These are phyloP conservation scores for Nicotiana otophora DNA, from an alignment of 257 asterid genomes.

Conservation along the genomic window DNA sequence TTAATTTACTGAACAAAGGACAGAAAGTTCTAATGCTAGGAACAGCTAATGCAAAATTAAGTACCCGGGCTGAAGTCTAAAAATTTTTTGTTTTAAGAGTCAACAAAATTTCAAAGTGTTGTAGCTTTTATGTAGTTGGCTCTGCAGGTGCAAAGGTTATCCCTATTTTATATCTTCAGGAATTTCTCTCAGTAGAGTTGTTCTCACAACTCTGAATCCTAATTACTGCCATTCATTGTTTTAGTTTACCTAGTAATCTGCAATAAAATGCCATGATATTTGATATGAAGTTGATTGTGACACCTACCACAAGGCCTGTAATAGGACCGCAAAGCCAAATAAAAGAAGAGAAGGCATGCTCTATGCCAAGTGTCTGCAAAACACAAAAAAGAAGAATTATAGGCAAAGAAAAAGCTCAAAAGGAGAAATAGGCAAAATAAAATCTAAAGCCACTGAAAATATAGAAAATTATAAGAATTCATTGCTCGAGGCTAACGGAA, in stretches of 20 bases:
- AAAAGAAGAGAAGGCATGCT: constrained; percentile 92
- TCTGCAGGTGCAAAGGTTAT: neutral
- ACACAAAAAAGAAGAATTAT: constrained; percentile 17
- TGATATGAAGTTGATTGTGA: constrained; percentile 9
- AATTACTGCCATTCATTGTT: neutral
- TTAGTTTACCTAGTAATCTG: neutral
- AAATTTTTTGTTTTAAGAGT: neutral
- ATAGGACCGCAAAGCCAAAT: constrained; percentile 99
- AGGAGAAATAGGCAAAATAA: constrained; percentile 3
- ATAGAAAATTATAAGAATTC: neutral
- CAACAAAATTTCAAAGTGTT: neutral
- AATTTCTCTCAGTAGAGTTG: neutral
- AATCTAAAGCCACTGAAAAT: constrained; percentile 49
- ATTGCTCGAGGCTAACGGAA: neutral
- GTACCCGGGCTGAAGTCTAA: neutral
- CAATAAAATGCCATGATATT: neutral
- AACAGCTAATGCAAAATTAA: neutral
- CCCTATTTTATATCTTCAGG: neutral
- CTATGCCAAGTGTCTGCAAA: constrained; percentile 96
- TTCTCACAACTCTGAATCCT: neutral
- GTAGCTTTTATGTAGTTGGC: neutral
- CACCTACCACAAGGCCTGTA: constrained; percentile 95
- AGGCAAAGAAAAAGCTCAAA: constrained; percentile 17
- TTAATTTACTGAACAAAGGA: neutral
- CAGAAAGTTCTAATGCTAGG: neutral